Base-by-base conservation (phyloP, 768 basidiomycete species). In the Naematelia aurantialba region DNA sequence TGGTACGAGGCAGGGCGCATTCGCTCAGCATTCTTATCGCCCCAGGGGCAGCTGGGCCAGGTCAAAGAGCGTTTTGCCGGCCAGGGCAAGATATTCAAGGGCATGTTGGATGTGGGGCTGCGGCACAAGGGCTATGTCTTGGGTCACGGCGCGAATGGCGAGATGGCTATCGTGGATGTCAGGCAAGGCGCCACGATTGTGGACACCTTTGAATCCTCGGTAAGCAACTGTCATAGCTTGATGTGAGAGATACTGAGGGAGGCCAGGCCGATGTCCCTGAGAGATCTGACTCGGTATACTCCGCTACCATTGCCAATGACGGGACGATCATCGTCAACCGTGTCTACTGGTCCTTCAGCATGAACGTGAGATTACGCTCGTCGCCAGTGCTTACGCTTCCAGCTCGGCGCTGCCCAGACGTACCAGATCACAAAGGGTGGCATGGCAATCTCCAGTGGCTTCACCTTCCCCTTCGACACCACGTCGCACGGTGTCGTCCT, bases 401-500 rank as follows among this genome's bases (percentile, higher is more conserved):
- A 65, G 57, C 52, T 56, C 48, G 62, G 52, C 25, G 65, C 66
- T 12, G 53, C 63, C 12, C 65, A 72, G 49, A 63, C 61, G 17
- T 31, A 65, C 58, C 19, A 53, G 68, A n/a, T 66, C 59, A 2
- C 48, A 4, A 52, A 62, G 11, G 61, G 42, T 8, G 63, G 47
- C n/a, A 25, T 55, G 5, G 52, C 56, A 5, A 59, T 73, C 11
- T 56, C 60, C 0, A 63, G 61, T 12, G 69, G 82, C 14, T 83
- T 83, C 61, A 78, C 80, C 0, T 85, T 91, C 68, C 79, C 83
- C 1, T 90, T 89, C 72, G 83, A 89, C 59, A 83, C 86, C 5
- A 68, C 71, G 10, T 78, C 78, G 17, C 83, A 91, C 64, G 91
- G 91, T 21, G 80, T 84, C 13, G 83, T 94, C 48, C 76, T 70